Evolutionary conservation across 2,329 filamentous ascomycete genomes (phyloP), one percentile per base, ranked within the genome.

Genomic region (Pseudocercospora eumusae): DNA sequence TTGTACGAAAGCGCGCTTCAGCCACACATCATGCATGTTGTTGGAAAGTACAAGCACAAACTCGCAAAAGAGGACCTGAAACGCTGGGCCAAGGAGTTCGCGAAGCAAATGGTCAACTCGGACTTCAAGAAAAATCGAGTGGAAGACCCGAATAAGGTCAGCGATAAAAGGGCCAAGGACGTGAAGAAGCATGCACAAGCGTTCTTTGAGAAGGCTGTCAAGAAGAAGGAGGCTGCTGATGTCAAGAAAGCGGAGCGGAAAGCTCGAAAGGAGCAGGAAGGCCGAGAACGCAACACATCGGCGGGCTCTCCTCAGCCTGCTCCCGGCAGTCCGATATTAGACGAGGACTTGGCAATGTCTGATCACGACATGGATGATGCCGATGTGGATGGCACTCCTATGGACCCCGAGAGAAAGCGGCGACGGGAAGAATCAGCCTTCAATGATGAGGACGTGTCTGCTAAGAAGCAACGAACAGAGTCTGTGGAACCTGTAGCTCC

Each of bases 91-190:
- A 88, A 88, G 76, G 85, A 88, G 75, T 83, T 85, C 73, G 73
- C 78, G 60, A 96, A 96, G 77, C 96, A 93, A 76, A 84, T 98
- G 13, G 93, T 96, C 20, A 86, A 90, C 18, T 95, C 92, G 0
- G 93, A 98, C 75, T 97, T 91, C 79, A 96, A 96, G 75, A 89
- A 93, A 72, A 86, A 87, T 53, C 88, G 92, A n/a, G 92, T 97
- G 9, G 84, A 86, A 50, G 88, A 97, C 71, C 93, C 92, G 0
- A 91, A 86, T 23, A 85, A 84, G 54, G 88, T 97, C 66, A 85
- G 84, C 27, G 84, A 90, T 36, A 93, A 91, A 73, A 90, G 95
- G 70, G 85, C 88, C 69, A 88, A 88, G 73, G 91, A 92, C 66
- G 86, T 97, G 62, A 96, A 91, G 78, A 88, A 86, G 61, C 92